Percentiles rank a stretch among this genome's conserved stretches.
These are phyloP conservation scores for Hamigera avellanea DNA, from an alignment of 495 filamentous ascomycete species.

Conservation along the genomic window DNA sequence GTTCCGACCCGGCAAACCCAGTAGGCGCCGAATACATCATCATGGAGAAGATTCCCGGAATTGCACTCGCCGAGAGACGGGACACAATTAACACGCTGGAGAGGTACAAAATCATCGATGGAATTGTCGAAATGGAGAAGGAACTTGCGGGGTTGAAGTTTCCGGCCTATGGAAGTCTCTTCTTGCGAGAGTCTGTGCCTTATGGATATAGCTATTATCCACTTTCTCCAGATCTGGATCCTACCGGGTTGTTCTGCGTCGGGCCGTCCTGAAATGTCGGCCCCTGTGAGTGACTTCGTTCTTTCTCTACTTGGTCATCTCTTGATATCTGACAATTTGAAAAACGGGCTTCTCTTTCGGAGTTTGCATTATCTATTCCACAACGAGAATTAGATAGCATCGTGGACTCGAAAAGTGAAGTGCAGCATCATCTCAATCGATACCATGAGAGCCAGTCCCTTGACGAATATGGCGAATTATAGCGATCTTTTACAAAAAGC, in stretches of 20 bases:
- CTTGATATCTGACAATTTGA: no score
- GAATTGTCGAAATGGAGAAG: constrained; percentile 16
- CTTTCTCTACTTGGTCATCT: not conserved
- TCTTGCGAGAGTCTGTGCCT: constrained; percentile 6
- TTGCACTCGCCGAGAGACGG: constrained; percentile 12
- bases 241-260: constrained; percentile 6
- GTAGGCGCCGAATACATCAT: constrained; percentile 26
- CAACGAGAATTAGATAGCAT: constrained; percentile 4
- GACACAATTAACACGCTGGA: constrained; percentile 9
- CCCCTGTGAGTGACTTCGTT: constrained; percentile 5
- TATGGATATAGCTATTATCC: constrained; percentile 3
- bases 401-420: constrained; percentile 1
- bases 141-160: constrained; percentile 11
- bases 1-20: constrained; percentile 13
- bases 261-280: constrained; percentile 13
- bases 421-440: constrained; percentile 6
- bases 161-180: constrained; percentile 16
- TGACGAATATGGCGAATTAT: constrained; percentile 9
- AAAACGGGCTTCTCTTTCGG: constrained; percentile 4
- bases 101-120: constrained; percentile 13
- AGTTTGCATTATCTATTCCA: constrained; percentile 4
- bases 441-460: constrained; percentile 5
- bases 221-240: constrained; percentile 8
- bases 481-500: constrained; percentile 8
- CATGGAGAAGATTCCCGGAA: constrained; percentile 18